Conservation (phyloP, 2,329 filamentous ascomycete species). For the Fusarium chaquense region DNA sequence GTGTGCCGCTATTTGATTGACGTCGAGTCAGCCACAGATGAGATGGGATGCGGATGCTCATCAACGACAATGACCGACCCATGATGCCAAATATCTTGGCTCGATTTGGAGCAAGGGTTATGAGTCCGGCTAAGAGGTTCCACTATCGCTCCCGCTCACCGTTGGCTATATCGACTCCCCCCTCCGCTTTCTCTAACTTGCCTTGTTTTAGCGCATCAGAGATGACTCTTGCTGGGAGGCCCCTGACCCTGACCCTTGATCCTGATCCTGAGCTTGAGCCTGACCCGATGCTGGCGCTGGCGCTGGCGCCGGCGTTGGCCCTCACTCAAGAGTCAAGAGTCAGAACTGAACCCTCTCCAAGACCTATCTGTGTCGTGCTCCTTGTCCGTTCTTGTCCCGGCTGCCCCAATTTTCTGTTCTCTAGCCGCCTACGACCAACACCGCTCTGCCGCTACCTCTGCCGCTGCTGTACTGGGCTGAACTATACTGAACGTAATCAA, state of each 20-base stretch:
- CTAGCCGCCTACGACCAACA: neutral
- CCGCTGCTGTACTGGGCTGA: neutral
- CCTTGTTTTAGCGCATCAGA: neutral
- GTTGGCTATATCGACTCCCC: constrained; percentile 37
- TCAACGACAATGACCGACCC: neutral
- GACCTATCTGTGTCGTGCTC: constrained; percentile 4
- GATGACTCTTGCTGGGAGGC: neutral
- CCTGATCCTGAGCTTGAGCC: neutral
- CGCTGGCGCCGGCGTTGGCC: neutral
- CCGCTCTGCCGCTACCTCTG: neutral
- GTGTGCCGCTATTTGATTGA: constrained; percentile 23
- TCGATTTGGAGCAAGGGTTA: constrained; percentile 26
- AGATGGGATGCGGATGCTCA: constrained; percentile 19
- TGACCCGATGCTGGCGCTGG: constrained; percentile 1
- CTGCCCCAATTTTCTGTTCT: constrained; percentile 12
- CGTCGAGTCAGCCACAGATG: constrained; percentile 38
- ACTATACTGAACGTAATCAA: neutral
- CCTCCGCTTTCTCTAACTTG: neutral
- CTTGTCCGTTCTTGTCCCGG: neutral
- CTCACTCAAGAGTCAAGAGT: constrained; percentile 1
- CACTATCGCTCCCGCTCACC: constrained; percentile 41
- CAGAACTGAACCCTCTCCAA: constrained; percentile 7
- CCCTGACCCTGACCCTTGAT: constrained; percentile 1
- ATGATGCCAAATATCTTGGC: constrained; percentile 39
- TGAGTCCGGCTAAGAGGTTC: constrained; percentile 24